These are phyloP conservation scores for Fallopia convolvulus DNA, from an alignment of 148 eudicot species.

Conservation along the genomic window DNA sequence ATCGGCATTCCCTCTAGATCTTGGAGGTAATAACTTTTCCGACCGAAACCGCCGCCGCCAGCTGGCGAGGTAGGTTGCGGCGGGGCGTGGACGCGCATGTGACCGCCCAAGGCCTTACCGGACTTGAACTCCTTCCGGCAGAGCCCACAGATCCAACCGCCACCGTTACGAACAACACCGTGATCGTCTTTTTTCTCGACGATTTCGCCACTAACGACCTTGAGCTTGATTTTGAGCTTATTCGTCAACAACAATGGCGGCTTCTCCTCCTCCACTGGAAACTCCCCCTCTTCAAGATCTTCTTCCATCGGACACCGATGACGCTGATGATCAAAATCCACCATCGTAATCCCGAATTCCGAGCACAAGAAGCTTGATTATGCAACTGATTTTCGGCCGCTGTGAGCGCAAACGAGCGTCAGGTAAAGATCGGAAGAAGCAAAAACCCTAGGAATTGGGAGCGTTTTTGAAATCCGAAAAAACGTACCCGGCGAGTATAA, in stretches of 20 bases:
- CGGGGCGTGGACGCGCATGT: conserved; percentile 7
- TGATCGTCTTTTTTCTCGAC: background rate
- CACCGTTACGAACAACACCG: background rate
- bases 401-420: background rate
- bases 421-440: background rate
- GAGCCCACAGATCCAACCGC: background rate
- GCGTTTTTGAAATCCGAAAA: background rate
- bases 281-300: background rate
- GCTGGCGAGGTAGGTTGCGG: background rate
- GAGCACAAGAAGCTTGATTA: background rate
- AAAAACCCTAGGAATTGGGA: background rate
- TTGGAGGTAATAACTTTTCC: background rate
- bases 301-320: background rate
- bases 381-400: background rate
- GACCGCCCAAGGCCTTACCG: conserved; percentile 13
- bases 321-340: background rate
- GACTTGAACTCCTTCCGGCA: conserved; percentile 5
- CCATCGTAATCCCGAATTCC: background rate
- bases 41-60: background rate
- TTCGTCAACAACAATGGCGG: background rate
- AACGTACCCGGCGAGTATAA: background rate
- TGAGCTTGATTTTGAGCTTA: background rate
- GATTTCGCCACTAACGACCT: background rate
- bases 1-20: background rate
- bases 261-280: background rate